Base-by-base conservation (phyloP, 148 eudicot genomes). In the Heliamphora exappendiculata region DNA sequence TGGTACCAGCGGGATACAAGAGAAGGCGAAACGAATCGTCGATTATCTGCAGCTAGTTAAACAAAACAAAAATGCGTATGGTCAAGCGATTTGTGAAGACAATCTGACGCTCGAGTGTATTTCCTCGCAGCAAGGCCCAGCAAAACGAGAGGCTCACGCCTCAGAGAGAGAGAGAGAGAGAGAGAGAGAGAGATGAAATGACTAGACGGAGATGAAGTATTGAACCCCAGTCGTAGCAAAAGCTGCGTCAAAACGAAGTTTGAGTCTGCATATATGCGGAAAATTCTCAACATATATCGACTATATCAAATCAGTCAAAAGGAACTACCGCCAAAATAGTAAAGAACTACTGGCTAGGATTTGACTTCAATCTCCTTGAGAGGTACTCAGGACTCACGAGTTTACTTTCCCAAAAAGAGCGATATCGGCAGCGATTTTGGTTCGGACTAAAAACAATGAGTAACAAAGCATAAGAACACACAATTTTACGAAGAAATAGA, bases 261-360 rank as follows among this genome's bases (percentile, higher is more conserved):
- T 22, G 39, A 12, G 44, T 10, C 2, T 12, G 17, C 8, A 20
- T 33, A 19, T 71, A 34, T 29, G 47, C 0, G 37, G 47, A 49
- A 19, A 44, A 33, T 13, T 42, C 41, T 58, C 31, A 14, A 58
- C 5, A 73, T 3, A 22, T 28, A 47, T 22, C 16, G 7, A 76
- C 7, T 0, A 76, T 0, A 76, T 53, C 78, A 66, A 53, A 76
- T 76, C 79, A 54, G 79, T 67, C 64, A 67, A 76, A 37, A 67
- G 33, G 55, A 41, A n/a, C 70, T 31, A 76, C 73, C 72, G 79
- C 53, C 79, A 41, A 76, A 75, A 67, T 29, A 67, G 24, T 20
- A 67, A 39, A 29, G 36, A 69, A 66, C 22, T 5, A 39, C 67
- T 3, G 28, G 71, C 31, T 19, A 66, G 37, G 78, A 66, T 62